Base-by-base conservation (phyloP, 73 alveolate species). In the Diophrys sp. region DNA sequence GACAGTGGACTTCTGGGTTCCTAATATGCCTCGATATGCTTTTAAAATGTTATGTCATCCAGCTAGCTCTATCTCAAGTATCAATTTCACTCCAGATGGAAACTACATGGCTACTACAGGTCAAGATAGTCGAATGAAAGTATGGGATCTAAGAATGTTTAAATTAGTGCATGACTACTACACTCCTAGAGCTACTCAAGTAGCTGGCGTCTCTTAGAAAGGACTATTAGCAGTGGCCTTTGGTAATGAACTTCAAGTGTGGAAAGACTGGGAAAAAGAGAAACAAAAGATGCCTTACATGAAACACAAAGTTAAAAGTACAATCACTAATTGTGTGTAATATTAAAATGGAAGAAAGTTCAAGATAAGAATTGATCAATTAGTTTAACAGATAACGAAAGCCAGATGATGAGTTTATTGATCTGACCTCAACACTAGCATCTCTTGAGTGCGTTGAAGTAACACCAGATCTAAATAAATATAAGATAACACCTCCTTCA, bases 1-100 rank as follows among this genome's bases (percentile, higher is more conserved):
- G 29, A 88, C 83, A 53, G 94, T 97, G 23, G 84, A 95, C 44
- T 87, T 97, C 96, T 97, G 98, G 96, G 79, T 98, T 1, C 99
- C 99, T 2, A 97, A 96, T 82, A 89, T 93, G 90, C 95, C 97
- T 5, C 83, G 91, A 66, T 95, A 99, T 14, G 95, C 94, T 26
- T 96, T 91, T 24, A 90, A 91, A 79, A 87, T 96, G 76, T 79
- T 96, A 28, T 89, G 96, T 71, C 99, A 97, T 82, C 95, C 96
- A 32, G 97, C 98, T n/a, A 89, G 94, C 28, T 87, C 93, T n/a
- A 87, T 94, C 0, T 80, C 87, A 44, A 73, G 96, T 8, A 73
- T 95, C 31, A 80, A 93, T 44, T 83, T 90, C 56, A 90, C 92
- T 55, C 73, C 79, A 24, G 89, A 90, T 75, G 99, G 99, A 14